phyloP scores from a whole-genome alignment of 306 rosid species.

The Urtica urens region DNA sequence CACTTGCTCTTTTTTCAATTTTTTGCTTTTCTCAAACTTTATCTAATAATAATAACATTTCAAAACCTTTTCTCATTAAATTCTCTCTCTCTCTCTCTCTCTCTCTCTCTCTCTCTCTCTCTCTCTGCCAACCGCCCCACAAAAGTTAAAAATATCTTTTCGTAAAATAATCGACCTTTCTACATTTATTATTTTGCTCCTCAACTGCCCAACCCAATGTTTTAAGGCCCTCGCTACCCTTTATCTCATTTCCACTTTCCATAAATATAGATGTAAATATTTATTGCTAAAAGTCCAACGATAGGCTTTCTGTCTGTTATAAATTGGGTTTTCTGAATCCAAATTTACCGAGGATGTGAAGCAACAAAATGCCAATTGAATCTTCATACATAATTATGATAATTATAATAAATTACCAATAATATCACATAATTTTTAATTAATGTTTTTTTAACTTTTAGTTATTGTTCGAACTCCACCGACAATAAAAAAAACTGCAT shows the following conservation, averaged over 20 bases:
- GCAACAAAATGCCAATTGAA: no score
- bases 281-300: background rate
- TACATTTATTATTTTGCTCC: background rate
- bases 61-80: background rate
- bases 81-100: background rate
- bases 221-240: background rate
- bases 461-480: no score
- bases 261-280: background rate
- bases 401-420: no score
- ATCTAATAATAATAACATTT: no score
- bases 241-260: background rate
- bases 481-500: no score
- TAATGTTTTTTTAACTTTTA: no score
- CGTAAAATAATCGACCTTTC: background rate
- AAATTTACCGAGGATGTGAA: background rate
- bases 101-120: background rate
- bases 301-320: background rate
- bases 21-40: no score
- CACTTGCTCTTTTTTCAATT: background rate
- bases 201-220: conserved; percentile 6
- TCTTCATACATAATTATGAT: no score
- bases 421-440: no score
- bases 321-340: background rate
- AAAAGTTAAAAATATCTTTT: background rate
- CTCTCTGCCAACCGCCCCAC: background rate